These are phyloP conservation scores for Saturnispora sanitii DNA, from an alignment of 805 yeast genomes.

Conservation along the genomic window DNA sequence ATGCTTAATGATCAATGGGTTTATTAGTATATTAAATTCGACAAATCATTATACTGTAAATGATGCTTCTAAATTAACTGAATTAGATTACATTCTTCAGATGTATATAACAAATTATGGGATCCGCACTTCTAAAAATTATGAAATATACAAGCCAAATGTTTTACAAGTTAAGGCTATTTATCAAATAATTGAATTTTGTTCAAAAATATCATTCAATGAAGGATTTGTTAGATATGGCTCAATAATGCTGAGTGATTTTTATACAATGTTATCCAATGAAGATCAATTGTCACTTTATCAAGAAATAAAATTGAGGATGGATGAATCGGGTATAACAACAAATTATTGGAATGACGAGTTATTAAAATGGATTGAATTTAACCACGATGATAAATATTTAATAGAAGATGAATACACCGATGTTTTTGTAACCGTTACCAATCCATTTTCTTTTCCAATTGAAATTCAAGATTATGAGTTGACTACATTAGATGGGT, in stretches of 20 bases:
- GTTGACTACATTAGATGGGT: slow-evolving; percentile 24
- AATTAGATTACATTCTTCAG: slow-evolving; percentile 29
- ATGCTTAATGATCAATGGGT: slow-evolving; percentile 57
- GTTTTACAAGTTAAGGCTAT: slow-evolving; percentile 33
- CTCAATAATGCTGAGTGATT: slow-evolving; percentile 45
- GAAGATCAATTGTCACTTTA: slow-evolving; percentile 46
- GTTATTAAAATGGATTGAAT: slow-evolving; percentile 27
- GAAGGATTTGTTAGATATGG: slow-evolving; percentile 38
- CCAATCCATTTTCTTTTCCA: slow-evolving; percentile 75
- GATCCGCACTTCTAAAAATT: slow-evolving; percentile 19
- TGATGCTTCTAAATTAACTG: slow-evolving; percentile 9
- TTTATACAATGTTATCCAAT: slow-evolving; percentile 40
- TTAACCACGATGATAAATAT: slow-evolving; percentile 11
- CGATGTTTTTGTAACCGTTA: slow-evolving; percentile 47
- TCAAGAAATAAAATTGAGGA: slow-evolving; percentile 26
- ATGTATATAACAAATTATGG: slow-evolving; percentile 46
- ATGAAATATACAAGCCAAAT: slow-evolving; percentile 6
- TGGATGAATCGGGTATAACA: not conserved
- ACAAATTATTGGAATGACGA: slow-evolving; percentile 66
- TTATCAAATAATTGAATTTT: slow-evolving; percentile 37
- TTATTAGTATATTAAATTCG: slow-evolving; percentile 38
- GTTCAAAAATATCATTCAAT: slow-evolving; percentile 41
- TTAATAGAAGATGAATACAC: slow-evolving; percentile 56
- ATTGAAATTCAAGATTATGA: slow-evolving; percentile 45
- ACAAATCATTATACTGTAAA: slow-evolving; percentile 10